Base-by-base conservation (phyloP, 1,284 basidiomycete species). In the Apiotrichum sp. region DNA sequence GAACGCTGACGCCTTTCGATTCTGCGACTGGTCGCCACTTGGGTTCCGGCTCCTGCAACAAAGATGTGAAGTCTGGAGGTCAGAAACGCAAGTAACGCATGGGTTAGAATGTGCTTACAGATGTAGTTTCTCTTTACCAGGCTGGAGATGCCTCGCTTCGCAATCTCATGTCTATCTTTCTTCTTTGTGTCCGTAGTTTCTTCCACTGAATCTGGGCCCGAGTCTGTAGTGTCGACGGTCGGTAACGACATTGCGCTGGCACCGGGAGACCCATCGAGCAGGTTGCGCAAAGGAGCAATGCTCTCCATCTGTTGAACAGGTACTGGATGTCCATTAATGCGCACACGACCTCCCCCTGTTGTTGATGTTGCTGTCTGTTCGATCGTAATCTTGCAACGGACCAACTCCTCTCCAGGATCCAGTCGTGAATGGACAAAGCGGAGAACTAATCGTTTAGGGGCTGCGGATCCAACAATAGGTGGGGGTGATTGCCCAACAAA, bases 41-140 rank as follows among this genome's bases (percentile, higher is more conserved):
- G 2, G 92, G 92, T 72, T 98, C 93, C 0, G 96, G 96, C 70
- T 98, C 96, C 75, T 98, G 96, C 42, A 98, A 77, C 22, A 99
- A 79, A 0, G 93, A 96, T 1, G 93, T 95, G 72, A 99, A 98
- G 75, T 98, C 73, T 75, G 52, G 10, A 14, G 4, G 52, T 67
- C 49, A 66, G 61, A 22, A 22, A 22, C 22, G 22, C 22, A 22
- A 22, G 22, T 22, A 22, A 22, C 22, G 22, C 22, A 22, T 22
- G 22, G 22, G 22, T 22, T 22, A 22, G 22, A 22, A 22, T 22
- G 22, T 22, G 22, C 73, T 61, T 41, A 76, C 74, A 95, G 58
- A 98, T 97, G 72, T 99, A 99, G 73, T 91, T 96, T 58, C 95
- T 82, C 67, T 87, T 84, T 34, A 98, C 88, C 57, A 93, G 80